Percentiles rank a stretch among this genome's conserved stretches.
Conservation (phyloP, 345 rosid species). For the Eucalyptus tenuipes region DNA sequence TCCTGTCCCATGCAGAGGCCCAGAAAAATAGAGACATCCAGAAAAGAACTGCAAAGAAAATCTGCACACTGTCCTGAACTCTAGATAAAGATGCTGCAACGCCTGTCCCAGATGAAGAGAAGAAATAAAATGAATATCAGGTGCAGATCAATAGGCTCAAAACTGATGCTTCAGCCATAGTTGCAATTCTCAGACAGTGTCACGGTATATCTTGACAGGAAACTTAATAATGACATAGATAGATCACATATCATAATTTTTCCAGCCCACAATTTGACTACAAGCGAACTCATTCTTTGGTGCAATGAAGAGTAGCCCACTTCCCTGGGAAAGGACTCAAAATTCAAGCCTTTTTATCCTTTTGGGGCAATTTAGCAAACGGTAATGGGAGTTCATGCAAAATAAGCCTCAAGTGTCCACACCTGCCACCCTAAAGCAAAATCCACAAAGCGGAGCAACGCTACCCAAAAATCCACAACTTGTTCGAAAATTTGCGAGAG, state of each 20-base stretch:
- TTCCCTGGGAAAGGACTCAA: not conserved
- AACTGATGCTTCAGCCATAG: not conserved
- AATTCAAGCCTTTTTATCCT: not conserved
- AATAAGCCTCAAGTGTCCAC: not conserved
- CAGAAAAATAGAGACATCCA: conserved; percentile 97
- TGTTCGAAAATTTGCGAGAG: not conserved
- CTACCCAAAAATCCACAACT: not conserved
- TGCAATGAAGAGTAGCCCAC: not conserved
- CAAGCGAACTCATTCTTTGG: not conserved
- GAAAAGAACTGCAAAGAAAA: conserved; percentile 80
- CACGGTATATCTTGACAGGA: not conserved
- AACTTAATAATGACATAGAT: not conserved
- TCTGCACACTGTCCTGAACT: conserved; percentile 49
- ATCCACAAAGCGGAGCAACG: fast-evolving
- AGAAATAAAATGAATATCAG: not conserved
- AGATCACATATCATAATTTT: not conserved
- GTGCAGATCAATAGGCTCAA: not conserved
- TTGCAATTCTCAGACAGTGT: not conserved
- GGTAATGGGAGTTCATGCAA: not conserved
- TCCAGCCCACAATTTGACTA: not conserved
- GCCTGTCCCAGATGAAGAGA: conserved; percentile 17
- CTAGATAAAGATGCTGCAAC: conserved; percentile 28
- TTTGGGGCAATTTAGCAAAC: not conserved
- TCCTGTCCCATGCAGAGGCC: conserved; percentile 68
- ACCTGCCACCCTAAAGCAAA: not conserved